Base-by-base conservation (phyloP, 2,329 filamentous ascomycete species). In the Monilinia fructicola region DNA sequence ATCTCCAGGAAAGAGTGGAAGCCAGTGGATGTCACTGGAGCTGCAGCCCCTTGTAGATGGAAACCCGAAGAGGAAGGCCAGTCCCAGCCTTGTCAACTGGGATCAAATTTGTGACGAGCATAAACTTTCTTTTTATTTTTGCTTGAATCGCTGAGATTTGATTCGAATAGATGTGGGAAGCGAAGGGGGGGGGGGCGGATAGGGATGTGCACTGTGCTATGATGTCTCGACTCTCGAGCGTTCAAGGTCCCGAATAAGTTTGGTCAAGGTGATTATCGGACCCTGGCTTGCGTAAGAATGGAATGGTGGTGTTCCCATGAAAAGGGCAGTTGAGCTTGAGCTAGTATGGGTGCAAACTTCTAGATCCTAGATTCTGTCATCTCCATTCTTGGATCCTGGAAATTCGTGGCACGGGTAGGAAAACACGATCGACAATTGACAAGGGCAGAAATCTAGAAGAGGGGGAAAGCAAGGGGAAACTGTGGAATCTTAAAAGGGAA, bases 61-160 rank as follows among this genome's bases (percentile, higher is more conserved):
- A 59, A 53, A 50, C 42, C 42, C 60, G 55, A 60, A 65, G 16
- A 42, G 63, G 63, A 53, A 65, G 54, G 54, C 31, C 63, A 48
- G 55, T 35, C 64, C 64, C 54, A 65, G 64, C 64, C 64, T 66
- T 66, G 64, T 63, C 48, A 26, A 38, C 64, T 23, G 44, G 64
- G 64, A 54, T 53, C 18, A 54, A 54, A 38, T 53, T 38, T 65
- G 42, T 46, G 42, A 58, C 26, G 26, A 42, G 35, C 54, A 48
- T 42, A 58, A 31, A 46, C 10, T 23, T 38, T 56, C 35, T 23
- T 60, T 44, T 42, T 54, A 4, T 44, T 16, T 26, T 38, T 65
- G 12, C 56, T 11, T 48, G 56, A 60, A 60, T 59, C 42, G 56
- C 56, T 31, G 18, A 23, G 42, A 48, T 54, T 54, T 21, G 26